phyloP scores from a whole-genome alignment of 1,284 basidiomycete species.

The Puccinia triticina region DNA sequence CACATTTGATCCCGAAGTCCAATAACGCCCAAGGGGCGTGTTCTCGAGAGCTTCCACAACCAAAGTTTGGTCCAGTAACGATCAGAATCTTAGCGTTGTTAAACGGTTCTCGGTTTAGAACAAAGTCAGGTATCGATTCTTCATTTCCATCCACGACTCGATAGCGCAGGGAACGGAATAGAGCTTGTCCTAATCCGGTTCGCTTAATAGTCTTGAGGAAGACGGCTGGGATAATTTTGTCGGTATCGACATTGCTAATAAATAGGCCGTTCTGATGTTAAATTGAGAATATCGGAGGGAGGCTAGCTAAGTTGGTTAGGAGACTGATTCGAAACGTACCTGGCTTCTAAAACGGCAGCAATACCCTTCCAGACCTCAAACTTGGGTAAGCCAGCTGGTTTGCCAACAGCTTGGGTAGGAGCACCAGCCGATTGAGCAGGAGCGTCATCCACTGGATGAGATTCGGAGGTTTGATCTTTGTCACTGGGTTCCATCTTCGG shows the following conservation, averaged over 20 bases:
- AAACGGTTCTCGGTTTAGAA: conserved; percentile 84
- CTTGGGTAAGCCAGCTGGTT: conserved; percentile 67
- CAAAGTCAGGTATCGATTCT: conserved; percentile 75
- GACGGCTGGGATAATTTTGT: conserved; percentile 82
- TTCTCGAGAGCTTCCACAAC: conserved; percentile 89
- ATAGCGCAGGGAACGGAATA: conserved; percentile 83
- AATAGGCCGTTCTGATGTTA: not conserved
- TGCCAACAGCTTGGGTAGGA: conserved; percentile 66
- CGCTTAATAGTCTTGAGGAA: conserved; percentile 76
- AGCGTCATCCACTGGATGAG: conserved; percentile 55
- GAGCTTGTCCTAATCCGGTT: conserved; percentile 83
- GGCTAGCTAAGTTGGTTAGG: conserved; percentile 76
- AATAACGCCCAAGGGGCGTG: conserved; percentile 97
- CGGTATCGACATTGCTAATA: conserved; percentile 80
- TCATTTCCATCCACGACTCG: conserved; percentile 69
- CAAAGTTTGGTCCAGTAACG: conserved; percentile 88
- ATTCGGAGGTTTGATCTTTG: conserved; percentile 53
- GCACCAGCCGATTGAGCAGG: conserved; percentile 57
- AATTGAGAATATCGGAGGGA: not conserved
- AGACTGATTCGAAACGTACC: conserved; percentile 60
- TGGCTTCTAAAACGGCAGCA: conserved; percentile 45
- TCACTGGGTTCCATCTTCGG: conserved; percentile 64
- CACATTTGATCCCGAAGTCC: conserved; percentile 88
- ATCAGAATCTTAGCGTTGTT: conserved; percentile 80
- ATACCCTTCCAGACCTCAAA: conserved; percentile 65